Evolutionary conservation across 306 rosid genomes (phyloP).

Genomic region (Casuarina glauca): DNA sequence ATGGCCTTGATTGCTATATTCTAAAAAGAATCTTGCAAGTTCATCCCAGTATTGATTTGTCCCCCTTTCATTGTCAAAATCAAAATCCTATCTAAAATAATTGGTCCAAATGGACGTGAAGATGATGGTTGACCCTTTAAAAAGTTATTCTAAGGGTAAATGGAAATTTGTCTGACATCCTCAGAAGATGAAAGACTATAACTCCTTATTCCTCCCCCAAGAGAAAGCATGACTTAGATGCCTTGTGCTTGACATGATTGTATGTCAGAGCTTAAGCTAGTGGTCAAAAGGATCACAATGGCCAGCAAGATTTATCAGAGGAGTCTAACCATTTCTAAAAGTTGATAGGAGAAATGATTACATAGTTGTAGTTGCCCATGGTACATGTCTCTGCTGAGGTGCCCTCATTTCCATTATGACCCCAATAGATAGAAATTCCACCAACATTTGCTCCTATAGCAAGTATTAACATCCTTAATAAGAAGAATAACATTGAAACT

Average conservation of each 20-base stretch:
- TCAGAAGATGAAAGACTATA: constrained; percentile 42
- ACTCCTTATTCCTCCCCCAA: constrained; percentile 56
- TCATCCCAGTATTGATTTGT: constrained; percentile 50
- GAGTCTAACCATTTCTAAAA: constrained; percentile 50
- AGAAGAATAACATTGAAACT: no score
- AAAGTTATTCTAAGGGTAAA: constrained; percentile 61
- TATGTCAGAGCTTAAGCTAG: constrained; percentile 37
- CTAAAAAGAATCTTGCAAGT: constrained; percentile 48
- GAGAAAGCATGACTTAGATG: constrained; percentile 52
- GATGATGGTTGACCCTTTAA: constrained; percentile 48
- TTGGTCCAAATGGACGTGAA: constrained; percentile 48
- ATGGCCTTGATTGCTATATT: constrained; percentile 34
- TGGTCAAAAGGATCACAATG: constrained; percentile 50
- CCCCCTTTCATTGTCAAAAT: constrained; percentile 67
- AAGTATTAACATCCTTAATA: no score
- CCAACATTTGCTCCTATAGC: neutral
- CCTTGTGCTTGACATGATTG: constrained; percentile 45
- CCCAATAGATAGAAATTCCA: constrained; percentile 52
- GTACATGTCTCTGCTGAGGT: constrained; percentile 49
- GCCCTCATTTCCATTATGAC: constrained; percentile 50
- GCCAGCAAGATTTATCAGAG: constrained; percentile 43
- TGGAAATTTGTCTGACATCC: constrained; percentile 50
- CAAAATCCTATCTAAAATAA: constrained; percentile 55
- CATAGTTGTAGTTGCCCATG: constrained; percentile 44
- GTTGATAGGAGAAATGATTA: constrained; percentile 43